Conservation (phyloP, 495 filamentous ascomycete species). For the Neurospora pannonica region DNA sequence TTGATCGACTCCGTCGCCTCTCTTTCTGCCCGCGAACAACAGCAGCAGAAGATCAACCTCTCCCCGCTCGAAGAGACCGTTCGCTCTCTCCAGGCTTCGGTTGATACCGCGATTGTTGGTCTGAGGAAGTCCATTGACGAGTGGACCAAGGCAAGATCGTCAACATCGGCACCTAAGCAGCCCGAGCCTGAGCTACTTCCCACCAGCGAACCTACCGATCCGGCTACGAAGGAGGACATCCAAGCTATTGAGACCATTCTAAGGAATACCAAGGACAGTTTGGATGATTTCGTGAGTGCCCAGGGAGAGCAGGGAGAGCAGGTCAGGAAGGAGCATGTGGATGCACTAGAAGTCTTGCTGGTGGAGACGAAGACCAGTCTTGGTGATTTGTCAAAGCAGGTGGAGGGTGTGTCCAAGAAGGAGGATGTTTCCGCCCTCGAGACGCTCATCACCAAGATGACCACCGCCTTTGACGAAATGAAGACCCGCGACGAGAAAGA, state of each 20-base stretch:
- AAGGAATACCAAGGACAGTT: slow-evolving; percentile 68
- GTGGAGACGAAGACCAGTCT: slow-evolving; percentile 63
- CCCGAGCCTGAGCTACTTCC: slow-evolving; percentile 7
- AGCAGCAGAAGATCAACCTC: neutral
- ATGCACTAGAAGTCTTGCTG: slow-evolving; percentile 59
- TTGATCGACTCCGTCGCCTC: slow-evolving; percentile 30
- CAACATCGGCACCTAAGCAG: slow-evolving; percentile 3
- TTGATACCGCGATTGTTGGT: neutral
- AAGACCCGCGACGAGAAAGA: slow-evolving; percentile 58
- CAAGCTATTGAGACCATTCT: slow-evolving; percentile 84
- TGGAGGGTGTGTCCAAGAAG: slow-evolving; percentile 60
- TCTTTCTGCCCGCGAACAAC: slow-evolving; percentile 13
- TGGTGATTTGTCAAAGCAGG: slow-evolving; percentile 42
- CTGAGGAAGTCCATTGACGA: neutral
- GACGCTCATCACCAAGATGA: slow-evolving; percentile 64
- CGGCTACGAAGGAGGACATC: slow-evolving; percentile 62
- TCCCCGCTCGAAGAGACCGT: neutral
- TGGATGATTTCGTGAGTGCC: slow-evolving; percentile 56
- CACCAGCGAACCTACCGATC: slow-evolving; percentile 19
- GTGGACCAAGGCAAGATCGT: neutral
- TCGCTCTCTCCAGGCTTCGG: neutral
- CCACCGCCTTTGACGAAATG: slow-evolving; percentile 63
- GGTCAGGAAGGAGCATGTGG: slow-evolving; percentile 60
- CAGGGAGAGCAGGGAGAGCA: slow-evolving; percentile 42
- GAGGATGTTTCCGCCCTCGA: slow-evolving; percentile 71